Conservation (phyloP, 139 green algal genomes). For the Chlamydomonas sp. region DNA sequence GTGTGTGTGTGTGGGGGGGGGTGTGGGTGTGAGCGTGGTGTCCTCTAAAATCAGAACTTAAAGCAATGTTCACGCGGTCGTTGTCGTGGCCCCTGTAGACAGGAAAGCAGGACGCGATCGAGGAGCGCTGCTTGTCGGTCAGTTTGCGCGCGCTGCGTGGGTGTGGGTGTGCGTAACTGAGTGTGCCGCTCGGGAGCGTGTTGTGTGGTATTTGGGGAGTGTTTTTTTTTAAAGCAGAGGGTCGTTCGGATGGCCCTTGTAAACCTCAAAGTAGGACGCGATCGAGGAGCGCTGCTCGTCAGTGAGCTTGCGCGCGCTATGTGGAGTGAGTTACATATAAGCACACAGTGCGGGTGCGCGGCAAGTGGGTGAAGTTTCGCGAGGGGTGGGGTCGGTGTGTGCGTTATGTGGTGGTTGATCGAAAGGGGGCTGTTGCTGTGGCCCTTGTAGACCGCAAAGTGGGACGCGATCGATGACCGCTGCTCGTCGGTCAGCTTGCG, state of each 20-base stretch:
- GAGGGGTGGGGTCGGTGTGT: too few relatives aligned
- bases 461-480: slow-evolving; percentile 70
- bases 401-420: not conserved
- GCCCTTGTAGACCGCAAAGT: slow-evolving; percentile 19
- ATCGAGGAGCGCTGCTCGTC: slow-evolving; percentile 81
- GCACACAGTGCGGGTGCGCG: too few relatives aligned
- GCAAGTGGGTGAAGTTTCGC: too few relatives aligned
- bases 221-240: too few relatives aligned
- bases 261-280: slow-evolving; percentile 77
- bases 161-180: not conserved
- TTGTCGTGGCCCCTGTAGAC: slow-evolving; percentile 49
- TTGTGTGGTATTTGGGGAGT: not conserved
- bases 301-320: slow-evolving; percentile 64
- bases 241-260: slow-evolving; percentile 35
- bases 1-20: not conserved
- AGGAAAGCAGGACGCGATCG: slow-evolving; percentile 79
- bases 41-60: too few relatives aligned
- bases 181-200: not conserved
- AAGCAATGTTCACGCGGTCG: slow-evolving; percentile 21
- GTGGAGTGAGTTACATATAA: not conserved
- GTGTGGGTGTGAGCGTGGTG: too few relatives aligned
- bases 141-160: slow-evolving; percentile 59
- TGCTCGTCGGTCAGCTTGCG: slow-evolving; percentile 80
- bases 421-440: slow-evolving; percentile 13
- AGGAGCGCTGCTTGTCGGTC: slow-evolving; percentile 75